phyloP scores from a whole-genome alignment of 225 moss, liverwort and hornwort genomes.

The Neckera pumila region DNA sequence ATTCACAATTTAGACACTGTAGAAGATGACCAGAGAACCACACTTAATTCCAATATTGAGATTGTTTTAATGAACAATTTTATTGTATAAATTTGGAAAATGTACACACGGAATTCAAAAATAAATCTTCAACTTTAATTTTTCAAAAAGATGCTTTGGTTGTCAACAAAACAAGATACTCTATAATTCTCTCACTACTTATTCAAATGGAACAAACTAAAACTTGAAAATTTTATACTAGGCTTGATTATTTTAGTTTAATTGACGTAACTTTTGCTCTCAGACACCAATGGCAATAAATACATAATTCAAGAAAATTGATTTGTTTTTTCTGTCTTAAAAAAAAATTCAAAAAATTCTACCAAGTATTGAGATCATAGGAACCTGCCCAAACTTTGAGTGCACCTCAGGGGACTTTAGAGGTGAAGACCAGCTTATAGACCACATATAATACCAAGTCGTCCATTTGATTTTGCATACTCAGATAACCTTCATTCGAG shows the following conservation, averaged over 20 bases:
- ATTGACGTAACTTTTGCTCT: neutral
- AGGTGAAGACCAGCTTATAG: neutral
- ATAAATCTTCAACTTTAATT: rapidly evolving
- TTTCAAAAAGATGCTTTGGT: neutral
- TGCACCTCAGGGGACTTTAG: rapidly evolving
- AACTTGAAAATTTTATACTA: neutral
- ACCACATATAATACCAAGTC: neutral
- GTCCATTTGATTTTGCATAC: neutral
- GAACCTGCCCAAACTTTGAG: rapidly evolving
- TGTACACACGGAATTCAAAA: neutral
- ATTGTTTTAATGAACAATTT: neutral
- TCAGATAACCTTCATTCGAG: neutral
- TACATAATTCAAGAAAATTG: rapidly evolving
- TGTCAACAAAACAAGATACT: neutral
- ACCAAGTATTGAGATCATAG: neutral
- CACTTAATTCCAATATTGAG: rapidly evolving
- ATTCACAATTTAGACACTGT: neutral
- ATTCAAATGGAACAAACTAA: neutral
- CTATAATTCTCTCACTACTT: neutral
- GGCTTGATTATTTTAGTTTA: neutral
- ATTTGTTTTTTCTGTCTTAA: neutral
- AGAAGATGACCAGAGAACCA: rapidly evolving
- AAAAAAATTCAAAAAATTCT: neutral
- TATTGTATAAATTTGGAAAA: neutral
- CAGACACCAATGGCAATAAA: rapidly evolving